Conservation (phyloP, 2,329 filamentous ascomycete species). For the Sporothrix luriei region DNA sequence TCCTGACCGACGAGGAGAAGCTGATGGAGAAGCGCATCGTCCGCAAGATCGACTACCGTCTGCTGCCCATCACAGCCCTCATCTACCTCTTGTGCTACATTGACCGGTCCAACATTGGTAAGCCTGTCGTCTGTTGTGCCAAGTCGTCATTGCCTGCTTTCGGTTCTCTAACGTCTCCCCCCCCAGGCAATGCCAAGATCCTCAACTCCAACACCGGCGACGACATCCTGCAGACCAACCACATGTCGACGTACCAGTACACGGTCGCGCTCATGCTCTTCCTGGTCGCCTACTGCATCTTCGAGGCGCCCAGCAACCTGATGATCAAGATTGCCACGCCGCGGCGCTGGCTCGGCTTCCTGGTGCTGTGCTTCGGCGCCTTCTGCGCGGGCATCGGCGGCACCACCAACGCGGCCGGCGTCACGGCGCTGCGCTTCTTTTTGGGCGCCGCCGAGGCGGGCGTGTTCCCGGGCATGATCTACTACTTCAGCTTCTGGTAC, state of each 20-base stretch:
- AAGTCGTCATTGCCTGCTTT: background rate
- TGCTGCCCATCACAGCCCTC: conserved; percentile 62
- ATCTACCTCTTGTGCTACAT: conserved; percentile 71
- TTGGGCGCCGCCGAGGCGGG: conserved; percentile 65
- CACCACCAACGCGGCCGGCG: conserved; percentile 60
- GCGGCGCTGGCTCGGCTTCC: conserved; percentile 65
- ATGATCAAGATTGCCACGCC: conserved; percentile 66
- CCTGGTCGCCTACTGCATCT: conserved; percentile 61
- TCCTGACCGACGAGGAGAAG: conserved; percentile 29
- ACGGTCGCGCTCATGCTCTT: conserved; percentile 62
- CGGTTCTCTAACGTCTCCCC: too few species aligned
- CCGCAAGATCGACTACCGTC: conserved; percentile 63
- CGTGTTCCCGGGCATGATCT: conserved; percentile 45
- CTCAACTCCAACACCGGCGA: conserved; percentile 62
- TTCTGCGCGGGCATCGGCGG: conserved; percentile 69
- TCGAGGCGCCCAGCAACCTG: conserved; percentile 68
- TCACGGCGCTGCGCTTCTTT: conserved; percentile 68
- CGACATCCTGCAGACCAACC: conserved; percentile 63
- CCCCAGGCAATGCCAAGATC: conserved; percentile 60
- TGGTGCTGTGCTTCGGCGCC: conserved; percentile 68
- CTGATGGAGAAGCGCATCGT: conserved; percentile 43
- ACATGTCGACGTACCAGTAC: conserved; percentile 65
- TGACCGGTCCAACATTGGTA: conserved; percentile 68
- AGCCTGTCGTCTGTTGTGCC: conserved; percentile 2
- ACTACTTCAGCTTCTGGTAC: conserved; percentile 76